phyloP scores from a whole-genome alignment of 2,329 filamentous ascomycete species.

The Rutstroemia sp. region DNA sequence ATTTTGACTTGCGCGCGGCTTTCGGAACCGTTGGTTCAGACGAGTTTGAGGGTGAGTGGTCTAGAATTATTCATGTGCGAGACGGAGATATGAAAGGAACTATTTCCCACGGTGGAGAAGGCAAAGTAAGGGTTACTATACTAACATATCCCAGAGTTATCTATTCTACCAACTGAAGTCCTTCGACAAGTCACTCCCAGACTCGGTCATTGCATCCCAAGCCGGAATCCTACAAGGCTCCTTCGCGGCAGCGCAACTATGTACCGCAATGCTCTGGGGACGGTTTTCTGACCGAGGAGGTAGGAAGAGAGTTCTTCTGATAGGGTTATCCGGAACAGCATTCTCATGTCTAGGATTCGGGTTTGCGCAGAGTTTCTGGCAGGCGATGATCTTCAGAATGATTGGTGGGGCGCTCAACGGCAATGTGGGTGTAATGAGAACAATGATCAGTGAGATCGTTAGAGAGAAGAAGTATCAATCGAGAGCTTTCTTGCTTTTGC shows the following conservation, averaged over 20 bases:
- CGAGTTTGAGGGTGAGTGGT: conserved; percentile 38
- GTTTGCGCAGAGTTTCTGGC: conserved; percentile 54
- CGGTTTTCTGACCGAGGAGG: conserved; percentile 51
- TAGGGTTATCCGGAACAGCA: conserved; percentile 56
- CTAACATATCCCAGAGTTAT: conserved; percentile 52
- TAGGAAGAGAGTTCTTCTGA: conserved; percentile 52
- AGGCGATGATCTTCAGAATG: conserved; percentile 50
- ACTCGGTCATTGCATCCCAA: conserved; percentile 51
- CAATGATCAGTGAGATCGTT: conserved; percentile 67
- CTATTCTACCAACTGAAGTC: conserved; percentile 68
- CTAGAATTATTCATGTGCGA: too few species aligned
- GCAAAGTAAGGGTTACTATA: not conserved
- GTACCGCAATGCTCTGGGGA: conserved; percentile 65
- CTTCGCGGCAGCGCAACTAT: conserved; percentile 60
- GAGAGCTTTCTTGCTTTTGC: conserved; percentile 36
- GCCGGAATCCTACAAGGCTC: conserved; percentile 61
- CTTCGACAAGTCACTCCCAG: conserved; percentile 36
- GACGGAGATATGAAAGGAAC: too few species aligned
- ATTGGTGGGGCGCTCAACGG: conserved; percentile 62
- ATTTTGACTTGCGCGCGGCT: conserved; percentile 74
- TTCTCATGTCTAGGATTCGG: conserved; percentile 62
- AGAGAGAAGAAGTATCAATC: conserved; percentile 53
- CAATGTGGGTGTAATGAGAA: conserved; percentile 68
- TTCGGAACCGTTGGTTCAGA: conserved; percentile 77
- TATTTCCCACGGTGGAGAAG: too few species aligned